These are phyloP conservation scores for Aspergillus hiratsukae DNA, from an alignment of 2,329 filamentous ascomycete genomes.

Conservation along the genomic window DNA sequence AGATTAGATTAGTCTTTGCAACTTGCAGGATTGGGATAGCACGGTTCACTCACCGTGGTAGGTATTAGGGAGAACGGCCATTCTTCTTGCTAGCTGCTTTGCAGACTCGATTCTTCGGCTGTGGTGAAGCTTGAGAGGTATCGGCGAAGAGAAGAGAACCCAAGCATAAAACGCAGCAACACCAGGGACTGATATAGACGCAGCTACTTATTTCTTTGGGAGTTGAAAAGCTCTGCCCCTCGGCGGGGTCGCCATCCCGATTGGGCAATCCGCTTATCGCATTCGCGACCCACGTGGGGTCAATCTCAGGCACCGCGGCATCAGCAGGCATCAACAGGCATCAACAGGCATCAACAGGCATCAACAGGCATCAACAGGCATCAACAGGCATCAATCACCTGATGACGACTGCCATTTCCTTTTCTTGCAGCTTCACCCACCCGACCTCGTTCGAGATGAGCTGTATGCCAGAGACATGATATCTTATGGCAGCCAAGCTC, in stretches of 20 bases:
- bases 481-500: too few relatives aligned
- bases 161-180: background rate
- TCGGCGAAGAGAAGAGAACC: conserved; percentile 4
- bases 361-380: too few relatives aligned
- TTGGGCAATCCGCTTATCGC: conserved; percentile 20
- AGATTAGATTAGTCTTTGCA: background rate
- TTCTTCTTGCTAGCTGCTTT: conserved; percentile 36
- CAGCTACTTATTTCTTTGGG: conserved; percentile 9
- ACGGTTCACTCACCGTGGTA: conserved; percentile 53
- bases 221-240: background rate
- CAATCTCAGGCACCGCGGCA: conserved; percentile 17
- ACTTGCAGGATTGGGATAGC: background rate
- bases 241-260: conserved; percentile 18
- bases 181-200: conserved; percentile 1
- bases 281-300: conserved; percentile 20
- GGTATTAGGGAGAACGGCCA: conserved; percentile 53
- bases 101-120: conserved; percentile 28
- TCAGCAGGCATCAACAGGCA: background rate
- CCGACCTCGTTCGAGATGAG: too few relatives aligned
- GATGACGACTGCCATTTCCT: background rate
- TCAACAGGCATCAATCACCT: too few relatives aligned
- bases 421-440: background rate
- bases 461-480: too few relatives aligned
- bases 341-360: too few relatives aligned
- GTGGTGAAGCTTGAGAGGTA: conserved; percentile 19